Evolutionary conservation across 23 red algal genomes (phyloP), one percentile per base, ranked within the genome.

Genomic region (Gracilaria gracilis): DNA sequence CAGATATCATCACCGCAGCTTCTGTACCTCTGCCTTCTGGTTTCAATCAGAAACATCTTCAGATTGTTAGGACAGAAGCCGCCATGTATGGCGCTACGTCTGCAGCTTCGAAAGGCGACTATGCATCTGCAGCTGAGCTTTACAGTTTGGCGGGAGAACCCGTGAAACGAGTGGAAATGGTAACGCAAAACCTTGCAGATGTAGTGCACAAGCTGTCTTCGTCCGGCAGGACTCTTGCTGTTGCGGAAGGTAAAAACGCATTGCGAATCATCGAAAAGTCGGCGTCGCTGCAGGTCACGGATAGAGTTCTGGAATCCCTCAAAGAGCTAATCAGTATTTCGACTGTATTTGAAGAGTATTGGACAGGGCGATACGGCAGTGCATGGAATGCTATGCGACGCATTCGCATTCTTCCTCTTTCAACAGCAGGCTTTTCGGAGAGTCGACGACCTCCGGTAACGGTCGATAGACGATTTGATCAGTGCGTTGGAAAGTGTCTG

Each of bases 261-360:
- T 46, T 87, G 29, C n/a, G 38, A 65, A 61, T n/a, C 9, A 51
- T 74, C 8, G 37, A 72, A 32, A 87, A 20, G 48, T 53, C 55
- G 6, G 36, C 40, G 14, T 36, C 50, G 1, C 16, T 46, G 51
- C 4, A 42, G 37, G 40, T 74, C n/a, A 7, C 62, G 4, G 47
- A 75, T 6, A 87, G 47, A 33, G 44, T 87, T 21, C 25, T 61
- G 21, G 42, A 72, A 73, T 55, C 83, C 19, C 47, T 87, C 16
- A 54, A 75, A 71, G 61, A 65, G 8, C 42, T 87, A 4, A 14
- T 87, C 12, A 40, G n/a, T 4, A 87, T 72, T 17, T 21, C 83
- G 23, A 20, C 9, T 11, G 83, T 87, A 13, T 87, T 87, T 87
- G 61, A 87, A 65, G 66, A 87, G 31, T 87, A 72, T 39, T 87